Percentiles rank a stretch among this genome's conserved stretches.
Evolutionary conservation across 2,329 filamentous ascomycete genomes (phyloP).

Genomic region (Penicillium brasilianum): DNA sequence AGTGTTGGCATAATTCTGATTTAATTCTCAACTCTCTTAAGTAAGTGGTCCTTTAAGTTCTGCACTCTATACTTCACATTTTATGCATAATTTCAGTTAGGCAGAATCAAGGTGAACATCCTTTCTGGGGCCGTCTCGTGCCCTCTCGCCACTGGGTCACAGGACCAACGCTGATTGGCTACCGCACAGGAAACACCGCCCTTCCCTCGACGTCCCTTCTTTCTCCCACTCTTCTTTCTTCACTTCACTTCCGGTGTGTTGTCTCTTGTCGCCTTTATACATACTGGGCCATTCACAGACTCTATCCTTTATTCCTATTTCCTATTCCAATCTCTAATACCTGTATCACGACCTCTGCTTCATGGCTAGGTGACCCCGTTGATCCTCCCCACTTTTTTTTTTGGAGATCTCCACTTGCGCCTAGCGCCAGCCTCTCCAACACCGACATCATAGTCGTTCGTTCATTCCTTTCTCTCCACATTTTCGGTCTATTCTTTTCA

Average conservation of each 20-base stretch:
- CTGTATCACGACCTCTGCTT: not conserved
- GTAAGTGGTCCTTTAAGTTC: not conserved
- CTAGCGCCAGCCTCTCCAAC: constrained; percentile 26
- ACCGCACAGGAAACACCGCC: not conserved
- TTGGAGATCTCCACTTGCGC: constrained; percentile 27
- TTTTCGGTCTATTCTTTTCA: not conserved
- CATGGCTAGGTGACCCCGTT: constrained; percentile 17
- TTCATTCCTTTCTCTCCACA: constrained; percentile 14
- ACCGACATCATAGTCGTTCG: constrained; percentile 25
- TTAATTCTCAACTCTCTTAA: not conserved
- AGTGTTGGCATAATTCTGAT: constrained; percentile 1
- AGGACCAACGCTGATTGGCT: constrained; percentile 11
- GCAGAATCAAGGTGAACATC: not conserved
- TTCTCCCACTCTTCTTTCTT: not conserved
- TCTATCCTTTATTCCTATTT: not conserved
- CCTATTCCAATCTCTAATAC: not conserved
- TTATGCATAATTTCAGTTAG: not conserved
- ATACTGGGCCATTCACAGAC: not conserved
- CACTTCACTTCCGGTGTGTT: not conserved
- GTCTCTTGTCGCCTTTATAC: constrained; percentile 4
- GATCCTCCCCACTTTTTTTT: constrained; percentile 27
- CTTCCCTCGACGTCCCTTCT: not conserved
- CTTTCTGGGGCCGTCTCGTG: not conserved
- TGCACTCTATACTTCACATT: not conserved
- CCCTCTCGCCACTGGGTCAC: constrained; percentile 3